phyloP scores from a whole-genome alignment of 345 rosid species.

The Viola odorata region DNA sequence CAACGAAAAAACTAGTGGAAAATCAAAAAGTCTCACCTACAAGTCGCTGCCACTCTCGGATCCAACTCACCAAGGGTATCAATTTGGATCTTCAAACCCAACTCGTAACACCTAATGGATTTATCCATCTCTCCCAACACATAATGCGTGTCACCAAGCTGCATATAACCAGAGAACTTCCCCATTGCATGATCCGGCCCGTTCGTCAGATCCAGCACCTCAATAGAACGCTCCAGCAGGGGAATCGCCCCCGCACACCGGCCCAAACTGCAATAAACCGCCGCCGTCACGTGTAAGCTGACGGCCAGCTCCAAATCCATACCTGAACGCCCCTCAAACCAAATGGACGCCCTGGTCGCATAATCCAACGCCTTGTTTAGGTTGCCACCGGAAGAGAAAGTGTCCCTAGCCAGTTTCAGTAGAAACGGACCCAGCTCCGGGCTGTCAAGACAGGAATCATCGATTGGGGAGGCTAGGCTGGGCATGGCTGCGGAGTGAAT shows the following conservation, averaged over 20 bases:
- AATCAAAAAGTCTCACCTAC: conserved; percentile 19
- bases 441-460: conserved; percentile 22
- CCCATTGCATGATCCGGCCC: conserved; percentile 40
- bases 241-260: conserved; percentile 41
- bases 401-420: conserved; percentile 32
- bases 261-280: conserved; percentile 36
- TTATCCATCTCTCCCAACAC: conserved; percentile 38
- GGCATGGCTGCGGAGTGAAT: conserved; percentile 22
- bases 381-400: conserved; percentile 23
- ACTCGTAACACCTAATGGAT: conserved; percentile 38
- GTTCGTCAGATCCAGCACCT: conserved; percentile 13
- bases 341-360: conserved; percentile 37
- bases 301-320: conserved; percentile 32
- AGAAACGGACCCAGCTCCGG: conserved; percentile 35
- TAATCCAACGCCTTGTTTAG: conserved; percentile 31
- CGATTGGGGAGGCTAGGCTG: conserved; percentile 22
- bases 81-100: conserved; percentile 40
- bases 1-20: not conserved
- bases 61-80: conserved; percentile 39
- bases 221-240: conserved; percentile 37
- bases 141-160: conserved; percentile 47
- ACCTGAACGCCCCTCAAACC: conserved; percentile 31
- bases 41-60: conserved; percentile 40
- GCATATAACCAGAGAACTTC: conserved; percentile 47
- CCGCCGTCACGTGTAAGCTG: conserved; percentile 45